These are phyloP conservation scores for Fusarium domesticum DNA, from an alignment of 2,329 filamentous ascomycete genomes.

Conservation along the genomic window DNA sequence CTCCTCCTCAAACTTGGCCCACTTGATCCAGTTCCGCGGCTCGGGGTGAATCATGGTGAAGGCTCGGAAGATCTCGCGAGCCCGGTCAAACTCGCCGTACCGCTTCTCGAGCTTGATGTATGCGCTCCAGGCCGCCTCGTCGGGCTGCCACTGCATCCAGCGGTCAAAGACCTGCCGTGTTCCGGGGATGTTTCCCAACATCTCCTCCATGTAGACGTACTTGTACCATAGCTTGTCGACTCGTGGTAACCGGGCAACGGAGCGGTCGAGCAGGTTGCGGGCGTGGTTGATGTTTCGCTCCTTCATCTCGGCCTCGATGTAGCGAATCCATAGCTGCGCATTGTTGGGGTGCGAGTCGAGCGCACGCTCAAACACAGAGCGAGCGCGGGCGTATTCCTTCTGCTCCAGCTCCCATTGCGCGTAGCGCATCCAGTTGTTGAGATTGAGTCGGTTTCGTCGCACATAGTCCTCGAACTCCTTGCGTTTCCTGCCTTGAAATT, in stretches of 20 bases:
- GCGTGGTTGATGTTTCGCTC: conserved; percentile 91
- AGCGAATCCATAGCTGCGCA: conserved; percentile 84
- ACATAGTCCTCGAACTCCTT: conserved; percentile 99
- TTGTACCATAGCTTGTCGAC: conserved; percentile 99
- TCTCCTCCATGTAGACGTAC: conserved; percentile 99
- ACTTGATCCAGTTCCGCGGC: conserved; percentile 97
- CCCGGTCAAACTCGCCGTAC: conserved; percentile 86
- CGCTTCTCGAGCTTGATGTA: conserved; percentile 98
- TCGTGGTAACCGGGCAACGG: conserved; percentile 86
- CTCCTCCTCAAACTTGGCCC: conserved; percentile 96
- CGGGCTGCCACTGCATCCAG: conserved; percentile 98
- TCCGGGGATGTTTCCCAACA: conserved; percentile 87
- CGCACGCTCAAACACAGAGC: conserved; percentile 91
- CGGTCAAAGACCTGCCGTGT: conserved; percentile 93
- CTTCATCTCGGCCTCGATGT: conserved; percentile 97
- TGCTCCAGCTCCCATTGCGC: conserved; percentile 97
- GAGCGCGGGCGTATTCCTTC: conserved; percentile 89
- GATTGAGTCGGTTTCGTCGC: conserved; percentile 86
- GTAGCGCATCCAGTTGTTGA: conserved; percentile 99
- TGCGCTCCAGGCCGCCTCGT: conserved; percentile 90
- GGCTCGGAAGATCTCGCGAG: conserved; percentile 82
- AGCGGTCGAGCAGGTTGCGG: conserved; percentile 87
- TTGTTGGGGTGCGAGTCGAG: conserved; percentile 88
- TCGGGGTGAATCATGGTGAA: conserved; percentile 94
- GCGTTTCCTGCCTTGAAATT: conserved; percentile 92